Conservation (phyloP, 1,139 yeast genomes). For the Suhomyces bribrorum region DNA sequence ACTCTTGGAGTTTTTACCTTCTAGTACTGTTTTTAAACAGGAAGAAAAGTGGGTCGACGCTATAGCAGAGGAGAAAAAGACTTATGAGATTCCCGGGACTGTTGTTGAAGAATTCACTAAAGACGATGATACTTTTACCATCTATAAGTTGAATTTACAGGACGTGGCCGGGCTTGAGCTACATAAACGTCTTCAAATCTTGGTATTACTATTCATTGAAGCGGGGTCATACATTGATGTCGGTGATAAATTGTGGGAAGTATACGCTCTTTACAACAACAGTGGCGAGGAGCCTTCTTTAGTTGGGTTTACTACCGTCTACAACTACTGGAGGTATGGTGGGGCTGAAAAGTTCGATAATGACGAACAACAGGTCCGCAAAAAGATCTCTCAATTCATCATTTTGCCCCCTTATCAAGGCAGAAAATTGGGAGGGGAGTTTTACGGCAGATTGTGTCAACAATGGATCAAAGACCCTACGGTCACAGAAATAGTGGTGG, state of each 20-base stretch:
- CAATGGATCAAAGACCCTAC: conserved; percentile 54
- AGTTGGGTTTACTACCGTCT: conserved; percentile 81
- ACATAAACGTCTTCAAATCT: conserved; percentile 72
- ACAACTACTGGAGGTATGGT: conserved; percentile 78
- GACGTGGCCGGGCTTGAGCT: conserved; percentile 49
- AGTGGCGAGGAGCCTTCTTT: conserved; percentile 45
- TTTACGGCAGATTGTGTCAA: conserved; percentile 59
- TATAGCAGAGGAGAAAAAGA: conserved; percentile 49
- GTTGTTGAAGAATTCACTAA: conserved; percentile 36
- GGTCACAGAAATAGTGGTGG: conserved; percentile 82
- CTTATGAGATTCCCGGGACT: conserved; percentile 52
- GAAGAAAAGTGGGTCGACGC: conserved; percentile 66
- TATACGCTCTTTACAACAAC: conserved; percentile 53
- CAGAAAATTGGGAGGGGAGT: conserved; percentile 64
- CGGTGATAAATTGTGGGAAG: conserved; percentile 73
- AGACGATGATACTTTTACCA: conserved; percentile 20
- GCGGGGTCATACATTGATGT: conserved; percentile 90
- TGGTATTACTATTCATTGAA: conserved; percentile 83
- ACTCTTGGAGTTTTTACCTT: conserved; percentile 61
- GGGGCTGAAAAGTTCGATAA: conserved; percentile 59
- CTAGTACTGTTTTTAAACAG: conserved; percentile 57
- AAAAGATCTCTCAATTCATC: conserved; percentile 85
- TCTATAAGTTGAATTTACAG: conserved; percentile 43
- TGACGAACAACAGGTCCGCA: conserved; percentile 48
- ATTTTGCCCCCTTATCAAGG: conserved; percentile 80